Percentiles rank a stretch among this genome's conserved stretches.
Conservation (phyloP, 306 rosid species). For the Cicer pinnatifidum region DNA sequence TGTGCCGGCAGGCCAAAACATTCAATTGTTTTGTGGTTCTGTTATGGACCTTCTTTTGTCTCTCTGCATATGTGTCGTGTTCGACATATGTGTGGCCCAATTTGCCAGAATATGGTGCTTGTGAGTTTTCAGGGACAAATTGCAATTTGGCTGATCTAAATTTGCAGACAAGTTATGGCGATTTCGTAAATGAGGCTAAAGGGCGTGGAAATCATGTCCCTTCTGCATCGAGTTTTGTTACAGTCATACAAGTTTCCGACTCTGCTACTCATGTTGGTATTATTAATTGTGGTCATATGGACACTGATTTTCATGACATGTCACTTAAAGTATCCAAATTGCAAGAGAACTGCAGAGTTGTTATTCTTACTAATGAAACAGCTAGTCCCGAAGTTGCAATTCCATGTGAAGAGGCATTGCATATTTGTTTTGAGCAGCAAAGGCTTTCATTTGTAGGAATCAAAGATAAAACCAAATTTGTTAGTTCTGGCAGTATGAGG, state of each 20-base stretch:
- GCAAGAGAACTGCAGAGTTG: conserved; percentile 62
- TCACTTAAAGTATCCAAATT: conserved; percentile 50
- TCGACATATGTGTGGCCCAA: conserved; percentile 52
- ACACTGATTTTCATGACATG: conserved; percentile 43
- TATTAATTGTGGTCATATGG: conserved; percentile 58
- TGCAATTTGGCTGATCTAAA: conserved; percentile 32
- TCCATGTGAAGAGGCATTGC: conserved; percentile 66
- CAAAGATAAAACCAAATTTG: conserved; percentile 48
- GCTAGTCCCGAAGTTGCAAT: conserved; percentile 68
- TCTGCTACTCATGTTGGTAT: conserved; percentile 66
- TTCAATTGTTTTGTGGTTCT: conserved; percentile 59
- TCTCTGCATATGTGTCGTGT: conserved; percentile 54
- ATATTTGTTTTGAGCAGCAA: conserved; percentile 62
- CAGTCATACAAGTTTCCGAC: no score
- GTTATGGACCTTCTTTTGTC: conserved; percentile 48
- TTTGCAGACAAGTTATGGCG: no score
- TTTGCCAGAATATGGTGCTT: conserved; percentile 53
- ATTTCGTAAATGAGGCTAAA: no score
- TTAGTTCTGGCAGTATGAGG: conserved; percentile 48
- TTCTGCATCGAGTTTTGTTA: no score
- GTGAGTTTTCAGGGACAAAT: conserved; percentile 46
- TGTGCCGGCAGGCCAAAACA: conserved; percentile 40
- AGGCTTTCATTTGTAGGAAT: conserved; percentile 54
- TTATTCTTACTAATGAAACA: conserved; percentile 76
- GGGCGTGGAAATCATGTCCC: no score